Conservation (phyloP, 352 stramenopile species). For the Globisporangium barbulae region DNA sequence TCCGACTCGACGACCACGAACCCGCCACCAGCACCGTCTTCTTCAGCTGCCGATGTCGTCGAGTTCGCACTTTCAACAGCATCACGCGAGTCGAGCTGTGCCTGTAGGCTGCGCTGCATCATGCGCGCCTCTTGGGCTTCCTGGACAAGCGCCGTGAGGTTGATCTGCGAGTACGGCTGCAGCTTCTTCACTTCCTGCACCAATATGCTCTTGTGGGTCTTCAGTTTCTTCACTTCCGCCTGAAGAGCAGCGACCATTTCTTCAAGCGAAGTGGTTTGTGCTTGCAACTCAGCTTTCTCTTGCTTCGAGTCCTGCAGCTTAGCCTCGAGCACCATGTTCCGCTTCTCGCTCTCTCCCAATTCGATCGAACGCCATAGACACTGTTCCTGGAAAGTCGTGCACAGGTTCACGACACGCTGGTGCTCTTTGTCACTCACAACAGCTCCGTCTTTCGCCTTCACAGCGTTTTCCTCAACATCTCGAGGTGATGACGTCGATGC, state of each 20-base stretch:
- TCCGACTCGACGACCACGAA: conserved; percentile 7
- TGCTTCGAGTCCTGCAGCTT: conserved; percentile 13
- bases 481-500: neutral
- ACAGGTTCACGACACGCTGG: conserved; percentile 43
- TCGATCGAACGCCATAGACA: conserved; percentile 76
- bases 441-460: neutral
- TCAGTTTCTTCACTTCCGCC: conserved; percentile 37
- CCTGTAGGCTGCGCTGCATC: conserved; percentile 65
- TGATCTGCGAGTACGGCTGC: conserved; percentile 65
- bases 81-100: conserved; percentile 30
- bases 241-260: conserved; percentile 18
- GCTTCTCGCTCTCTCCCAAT: conserved; percentile 53
- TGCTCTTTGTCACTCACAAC: conserved; percentile 33
- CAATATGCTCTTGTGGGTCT: conserved; percentile 53
- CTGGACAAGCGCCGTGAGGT: conserved; percentile 54
- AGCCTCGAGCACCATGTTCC: conserved; percentile 23
- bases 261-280: conserved; percentile 6
- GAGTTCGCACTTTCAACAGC: neutral
- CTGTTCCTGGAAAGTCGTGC: conserved; percentile 70
- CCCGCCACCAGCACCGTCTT: neutral
- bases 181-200: conserved; percentile 68
- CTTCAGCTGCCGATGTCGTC: neutral
- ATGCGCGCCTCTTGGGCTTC: conserved; percentile 71
- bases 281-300: conserved; percentile 14
- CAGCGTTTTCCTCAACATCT: neutral